Evolutionary conservation across 257 asterid species (phyloP), one percentile per base, ranked within the genome.

Genomic region (Plantago ovata): DNA sequence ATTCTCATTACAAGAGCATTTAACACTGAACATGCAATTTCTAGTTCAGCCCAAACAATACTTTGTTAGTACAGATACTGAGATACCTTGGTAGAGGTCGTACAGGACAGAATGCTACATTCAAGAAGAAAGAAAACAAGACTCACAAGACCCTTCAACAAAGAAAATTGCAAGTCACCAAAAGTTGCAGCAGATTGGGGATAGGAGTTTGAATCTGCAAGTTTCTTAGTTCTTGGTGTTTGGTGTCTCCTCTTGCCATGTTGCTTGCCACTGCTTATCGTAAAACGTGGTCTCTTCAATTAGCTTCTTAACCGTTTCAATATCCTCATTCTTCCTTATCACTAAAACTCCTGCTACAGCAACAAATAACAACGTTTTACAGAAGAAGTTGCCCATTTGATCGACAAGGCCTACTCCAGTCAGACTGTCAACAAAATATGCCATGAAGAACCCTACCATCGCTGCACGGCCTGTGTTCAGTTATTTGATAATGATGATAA

Each of bases 391-490:
- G 61, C 95, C 72, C 96, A 79, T 89, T 78, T 93, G 98, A 63
- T 89, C 96, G 1, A 93, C 98, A 1, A 93, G 92, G 6, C 97
- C 97, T 19, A 93, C 72, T 22, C 97, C 96, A 0, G 97, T 93
- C 67, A 93, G 75, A 64, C 96, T 81, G 72, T 93, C 98, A 13
- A 89, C 98, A 22, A 93, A 66, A 75, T 93, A 93, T 14, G 98
- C 97, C 96, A 84, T 86, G 75, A 93, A 89, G 91, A 93, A 93
- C 19, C 98, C 98, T 4, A 93, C 23, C 98, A 93, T 93, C 3
- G 98, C 98, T 59, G 98, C 97, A 44, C 98, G 95, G 9, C 98
- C 98, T 93, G 79, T 75, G 78, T 22, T 53, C 19, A 23, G 43
- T 32, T 13, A 36, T 44, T 48, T n/a, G 9, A 46, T 15, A 3